phyloP scores from a whole-genome alignment of 2,329 filamentous ascomycete species.

The Chrysoporthe cubensis region DNA sequence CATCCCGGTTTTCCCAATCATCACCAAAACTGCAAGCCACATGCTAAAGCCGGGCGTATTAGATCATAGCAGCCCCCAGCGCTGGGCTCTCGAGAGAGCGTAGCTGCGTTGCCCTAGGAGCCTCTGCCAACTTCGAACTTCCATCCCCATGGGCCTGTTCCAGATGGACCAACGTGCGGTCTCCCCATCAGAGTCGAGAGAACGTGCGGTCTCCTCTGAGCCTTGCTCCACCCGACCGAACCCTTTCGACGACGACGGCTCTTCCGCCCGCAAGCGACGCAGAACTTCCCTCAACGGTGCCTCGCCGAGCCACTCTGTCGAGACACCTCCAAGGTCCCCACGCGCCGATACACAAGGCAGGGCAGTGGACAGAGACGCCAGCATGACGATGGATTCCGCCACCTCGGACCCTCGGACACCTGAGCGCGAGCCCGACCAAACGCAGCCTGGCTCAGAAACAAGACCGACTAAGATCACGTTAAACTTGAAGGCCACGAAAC shows the following conservation, averaged over 20 bases:
- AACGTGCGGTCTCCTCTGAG: conserved; percentile 65
- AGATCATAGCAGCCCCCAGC: conserved; percentile 44
- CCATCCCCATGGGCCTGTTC: conserved; percentile 43
- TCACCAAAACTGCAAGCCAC: conserved; percentile 38
- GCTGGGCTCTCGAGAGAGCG: conserved; percentile 58
- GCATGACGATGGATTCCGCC: conserved; percentile 48
- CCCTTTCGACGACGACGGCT: conserved; percentile 64
- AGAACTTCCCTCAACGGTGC: conserved; percentile 59
- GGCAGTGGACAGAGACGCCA: conserved; percentile 34
- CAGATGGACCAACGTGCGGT: conserved; percentile 59
- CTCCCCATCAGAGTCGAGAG: conserved; percentile 51
- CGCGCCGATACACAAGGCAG: conserved; percentile 26
- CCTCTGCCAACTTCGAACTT: conserved; percentile 46
- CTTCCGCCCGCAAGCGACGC: conserved; percentile 61
- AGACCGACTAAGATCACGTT: conserved; percentile 64
- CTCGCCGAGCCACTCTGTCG: conserved; percentile 58
- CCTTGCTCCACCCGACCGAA: conserved; percentile 66
- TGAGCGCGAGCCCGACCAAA: conserved; percentile 39
- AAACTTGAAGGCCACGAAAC: conserved; percentile 56
- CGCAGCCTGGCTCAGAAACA: conserved; percentile 44
- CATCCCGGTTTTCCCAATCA: conserved; percentile 9
- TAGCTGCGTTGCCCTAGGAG: conserved; percentile 55
- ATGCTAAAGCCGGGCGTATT: conserved; percentile 58
- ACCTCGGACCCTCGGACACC: conserved; percentile 49
- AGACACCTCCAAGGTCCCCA: conserved; percentile 37